Percentiles rank a stretch among this genome's conserved stretches.
Conservation (phyloP, 768 basidiomycete genomes). For the Xerocomus brunneocitrinus region DNA sequence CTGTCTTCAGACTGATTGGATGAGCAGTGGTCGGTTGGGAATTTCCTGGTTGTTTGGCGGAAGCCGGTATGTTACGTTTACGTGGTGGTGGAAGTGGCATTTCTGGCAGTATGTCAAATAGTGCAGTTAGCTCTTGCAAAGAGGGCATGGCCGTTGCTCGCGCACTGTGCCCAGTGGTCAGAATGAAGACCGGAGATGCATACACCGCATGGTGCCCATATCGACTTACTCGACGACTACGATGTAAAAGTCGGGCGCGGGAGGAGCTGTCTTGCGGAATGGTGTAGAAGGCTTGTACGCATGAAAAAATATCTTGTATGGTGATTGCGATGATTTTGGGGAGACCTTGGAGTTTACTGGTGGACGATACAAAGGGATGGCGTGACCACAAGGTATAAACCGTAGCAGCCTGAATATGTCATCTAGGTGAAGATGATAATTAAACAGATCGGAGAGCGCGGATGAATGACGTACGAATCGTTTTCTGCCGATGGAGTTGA, state of each 20-base stretch:
- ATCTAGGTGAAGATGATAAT: conserved; percentile 36
- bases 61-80: conserved; percentile 19
- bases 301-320: conserved; percentile 81
- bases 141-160: conserved; percentile 80
- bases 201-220: not conserved
- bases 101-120: conserved; percentile 67
- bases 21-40: not conserved
- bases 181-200: not conserved
- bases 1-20: conserved; percentile 2
- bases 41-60: conserved; percentile 2
- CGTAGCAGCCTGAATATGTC: conserved; percentile 66
- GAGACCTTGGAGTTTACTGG: conserved; percentile 5
- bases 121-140: conserved; percentile 64
- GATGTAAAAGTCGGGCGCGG: conserved; percentile 79
- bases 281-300: conserved; percentile 88
- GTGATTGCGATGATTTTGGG: conserved; percentile 1
- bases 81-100: conserved; percentile 60
- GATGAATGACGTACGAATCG: conserved; percentile 41
- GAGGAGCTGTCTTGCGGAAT: conserved; percentile 73
- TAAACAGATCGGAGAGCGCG: not conserved
- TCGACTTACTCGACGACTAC: conserved; percentile 76
- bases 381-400: conserved; percentile 66
- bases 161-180: conserved; percentile 48
- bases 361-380: conserved; percentile 34
- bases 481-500: conserved; percentile 47